Base-by-base conservation (phyloP, 768 basidiomycete genomes). In the Astraeus odoratus region DNA sequence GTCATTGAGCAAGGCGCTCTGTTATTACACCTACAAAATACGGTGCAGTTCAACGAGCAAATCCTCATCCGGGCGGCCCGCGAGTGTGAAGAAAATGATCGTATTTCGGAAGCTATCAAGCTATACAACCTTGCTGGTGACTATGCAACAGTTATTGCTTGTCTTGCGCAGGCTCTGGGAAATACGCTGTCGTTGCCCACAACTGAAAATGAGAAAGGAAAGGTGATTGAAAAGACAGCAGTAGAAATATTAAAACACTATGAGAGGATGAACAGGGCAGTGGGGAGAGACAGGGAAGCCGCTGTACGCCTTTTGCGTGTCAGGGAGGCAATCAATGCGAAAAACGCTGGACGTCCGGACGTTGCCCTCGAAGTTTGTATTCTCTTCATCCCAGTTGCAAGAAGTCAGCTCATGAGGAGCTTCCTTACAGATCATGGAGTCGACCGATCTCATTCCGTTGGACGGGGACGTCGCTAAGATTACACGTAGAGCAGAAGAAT, bases 111-210 rank as follows among this genome's bases (percentile, higher is more conserved):
- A 61, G 92, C 93, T 3, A 92, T 98, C 69, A 91, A 93, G 60
- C 70, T 99, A 35, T 97, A 92, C 69, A 94, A 97, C 66, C 80
- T 97, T 29, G 94, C 94, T 1, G 88, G 89, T 26, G 87, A 94
- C 51, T 92, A 93, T 60, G 67, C 76, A 12, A 90, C 88, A 20
- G 95, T 98, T 44, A 78, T 97, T 33, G 74, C 80, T 6, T 89
- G 88, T 43, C 83, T 98, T 27, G 90, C 91, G 12, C 80, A 81
- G 44, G 89, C 90, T 2, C 74, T 99, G 2, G 91, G 93, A 13
- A 86, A 83, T 57, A 84, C 87, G 0, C 73, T 97, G 39, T 72
- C 81, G 2, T 75, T 86, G 52, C 79, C 83, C 0, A 59, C 61
- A n/a, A 59, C 64, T 40, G 67, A 75, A 47, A 65, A 56, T 19